Conservation (phyloP, 169 alveolate species). For the Babesia sp. region DNA sequence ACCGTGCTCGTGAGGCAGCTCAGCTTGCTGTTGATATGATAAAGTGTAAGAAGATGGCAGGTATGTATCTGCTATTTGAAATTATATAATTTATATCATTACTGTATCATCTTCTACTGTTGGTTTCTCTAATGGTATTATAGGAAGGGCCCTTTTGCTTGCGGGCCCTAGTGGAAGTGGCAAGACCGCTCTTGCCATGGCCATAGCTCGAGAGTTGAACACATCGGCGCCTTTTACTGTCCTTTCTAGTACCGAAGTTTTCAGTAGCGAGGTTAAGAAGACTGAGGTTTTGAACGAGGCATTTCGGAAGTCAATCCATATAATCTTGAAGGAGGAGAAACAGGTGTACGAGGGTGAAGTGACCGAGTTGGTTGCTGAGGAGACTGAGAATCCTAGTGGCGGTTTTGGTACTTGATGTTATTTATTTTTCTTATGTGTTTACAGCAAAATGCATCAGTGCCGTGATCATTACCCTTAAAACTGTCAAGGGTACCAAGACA, state of each 20-base stretch:
- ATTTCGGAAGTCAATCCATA: constrained; percentile 98
- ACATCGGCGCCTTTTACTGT: constrained; percentile 99
- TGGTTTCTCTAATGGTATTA: neutral
- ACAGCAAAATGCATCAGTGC: constrained; percentile 90
- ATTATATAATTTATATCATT: neutral
- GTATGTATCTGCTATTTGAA: constrained; percentile 63
- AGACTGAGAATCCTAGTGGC: constrained; percentile 80
- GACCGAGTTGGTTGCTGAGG: constrained; percentile 77
- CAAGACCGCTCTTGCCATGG: constrained; percentile 99
- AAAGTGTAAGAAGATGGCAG: constrained; percentile 96
- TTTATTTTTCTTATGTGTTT: neutral
- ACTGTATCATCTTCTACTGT: constrained; percentile 22
- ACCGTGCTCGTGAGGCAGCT: constrained; percentile 99
- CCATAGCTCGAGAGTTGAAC: constrained; percentile 98
- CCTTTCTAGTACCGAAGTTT: constrained; percentile 99
- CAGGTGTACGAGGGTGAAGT: constrained; percentile 85
- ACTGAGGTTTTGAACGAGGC: constrained; percentile 99
- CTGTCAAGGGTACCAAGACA: constrained; percentile 97
- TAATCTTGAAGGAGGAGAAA: constrained; percentile 97
- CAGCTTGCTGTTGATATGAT: constrained; percentile 97
- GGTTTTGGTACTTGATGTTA: constrained; percentile 62
- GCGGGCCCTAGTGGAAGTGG: constrained; percentile 99
- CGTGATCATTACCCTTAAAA: constrained; percentile 92
- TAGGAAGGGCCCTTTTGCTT: constrained; percentile 79
- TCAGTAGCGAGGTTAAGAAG: constrained; percentile 97